These are phyloP conservation scores for Thraustochytrium striatum DNA, from an alignment of 352 stramenopile species.

Conservation along the genomic window DNA sequence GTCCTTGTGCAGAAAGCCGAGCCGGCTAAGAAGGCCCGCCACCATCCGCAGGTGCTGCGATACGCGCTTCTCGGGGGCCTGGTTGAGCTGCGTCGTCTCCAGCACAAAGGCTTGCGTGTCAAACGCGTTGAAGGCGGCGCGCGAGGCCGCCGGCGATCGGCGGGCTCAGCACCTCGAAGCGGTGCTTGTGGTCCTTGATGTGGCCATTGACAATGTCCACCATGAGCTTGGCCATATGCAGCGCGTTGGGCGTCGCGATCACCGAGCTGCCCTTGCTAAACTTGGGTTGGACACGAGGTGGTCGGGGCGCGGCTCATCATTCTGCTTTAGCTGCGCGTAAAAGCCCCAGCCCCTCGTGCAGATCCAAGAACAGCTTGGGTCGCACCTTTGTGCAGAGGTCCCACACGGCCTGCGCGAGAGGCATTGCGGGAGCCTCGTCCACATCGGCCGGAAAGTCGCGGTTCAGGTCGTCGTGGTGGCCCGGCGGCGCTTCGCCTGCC, in stretches of 20 bases:
- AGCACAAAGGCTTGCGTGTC: conserved; percentile 32
- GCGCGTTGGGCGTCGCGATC: conserved; percentile 23
- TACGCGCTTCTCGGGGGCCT: conserved; percentile 40
- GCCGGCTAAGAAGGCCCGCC: background rate
- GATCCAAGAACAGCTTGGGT: conserved; percentile 36
- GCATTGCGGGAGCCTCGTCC: background rate
- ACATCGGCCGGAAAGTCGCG: conserved; percentile 31
- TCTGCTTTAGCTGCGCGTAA: conserved; percentile 39
- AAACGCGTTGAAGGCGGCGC: conserved; percentile 22
- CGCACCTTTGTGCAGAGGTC: conserved; percentile 8
- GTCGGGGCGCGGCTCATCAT: background rate
- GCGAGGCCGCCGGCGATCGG: conserved; percentile 38
- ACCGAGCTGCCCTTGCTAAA: conserved; percentile 41
- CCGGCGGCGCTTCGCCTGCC: background rate
- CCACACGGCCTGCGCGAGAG: conserved; percentile 15
- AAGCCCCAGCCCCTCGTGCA: conserved; percentile 46
- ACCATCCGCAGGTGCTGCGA: conserved; percentile 37
- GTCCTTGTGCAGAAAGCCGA: conserved; percentile 13
- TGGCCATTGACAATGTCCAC: conserved; percentile 26
- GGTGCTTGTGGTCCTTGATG: conserved; percentile 42
- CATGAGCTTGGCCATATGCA: conserved; percentile 31
- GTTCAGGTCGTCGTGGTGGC: conserved; percentile 43
- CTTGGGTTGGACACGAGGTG: conserved; percentile 15
- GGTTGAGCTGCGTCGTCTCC: conserved; percentile 44
- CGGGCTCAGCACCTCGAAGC: conserved; percentile 38